Evolutionary conservation across 208 protist species (phyloP), one percentile per base, ranked within the genome.

Genomic region (Kentomonas sorsogonicus): DNA sequence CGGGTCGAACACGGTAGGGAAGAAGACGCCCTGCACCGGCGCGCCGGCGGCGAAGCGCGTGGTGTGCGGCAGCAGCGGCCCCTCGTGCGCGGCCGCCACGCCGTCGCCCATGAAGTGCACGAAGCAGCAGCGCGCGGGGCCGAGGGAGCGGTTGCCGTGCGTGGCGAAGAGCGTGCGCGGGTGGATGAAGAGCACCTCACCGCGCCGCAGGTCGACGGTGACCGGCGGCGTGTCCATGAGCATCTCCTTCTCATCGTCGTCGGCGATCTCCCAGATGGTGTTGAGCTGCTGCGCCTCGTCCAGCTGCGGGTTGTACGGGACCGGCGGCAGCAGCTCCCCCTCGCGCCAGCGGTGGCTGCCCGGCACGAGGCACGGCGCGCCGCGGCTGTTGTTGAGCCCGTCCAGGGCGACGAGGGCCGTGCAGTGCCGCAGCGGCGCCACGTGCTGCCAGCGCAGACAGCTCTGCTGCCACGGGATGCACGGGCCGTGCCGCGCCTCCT

Each of bases 381-480:
- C 86, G 41, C 83, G 79, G 54, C 91, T 83, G 50, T 89, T 91
- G 66, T 77, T 93, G 45, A 91, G 69, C 18, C 66, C 69, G 62
- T 93, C 86, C 18, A 93, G 67, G n/a, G 86, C 86, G 29, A 93
- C 60, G 46, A 89, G 60, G 50, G 88, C 76, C 1, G 69, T 85
- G 2, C 85, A 75, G 67, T 91, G 83, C 47, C 89, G 79, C 27
- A 89, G 54, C 13, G 86, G 79, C 11, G 60, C 71, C 11, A 72
- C 87, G 66, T 91, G 77, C 50, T 86, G 79, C 86, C 86, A 93
- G 33, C 81, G 79, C 0, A 81, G 64, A 63, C 83, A 90, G 64
- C 91, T 83, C 53, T 93, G 86, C 38, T 90, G 79, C 86, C 86
- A 93, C 51, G 83, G 83, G 29, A 91, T 62, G 47, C 80, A 89